A percentile compares a stretch with the other conserved stretches of the same genome.
Conservation (phyloP, 441 rosid genomes). For the Gossypium davidsonii region DNA sequence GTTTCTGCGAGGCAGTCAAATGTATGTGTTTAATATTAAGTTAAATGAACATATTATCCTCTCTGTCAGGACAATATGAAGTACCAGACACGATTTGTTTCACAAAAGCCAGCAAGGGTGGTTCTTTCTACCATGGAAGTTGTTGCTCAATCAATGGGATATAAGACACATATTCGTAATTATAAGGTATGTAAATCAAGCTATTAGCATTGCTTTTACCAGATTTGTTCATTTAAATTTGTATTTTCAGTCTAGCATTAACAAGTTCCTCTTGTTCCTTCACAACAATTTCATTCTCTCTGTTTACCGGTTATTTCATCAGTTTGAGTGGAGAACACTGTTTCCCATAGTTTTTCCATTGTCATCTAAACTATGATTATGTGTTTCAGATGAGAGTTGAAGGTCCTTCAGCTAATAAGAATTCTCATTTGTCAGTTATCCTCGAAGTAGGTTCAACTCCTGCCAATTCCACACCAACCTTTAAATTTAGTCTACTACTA, state of each 20-base stretch:
- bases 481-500: not conserved
- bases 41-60: conserved; percentile 1
- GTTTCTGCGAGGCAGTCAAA: conserved; percentile 5
- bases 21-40: not conserved
- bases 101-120: conserved; percentile 81
- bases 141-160: conserved; percentile 97
- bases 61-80: conserved; percentile 59
- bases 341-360: not conserved
- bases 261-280: conserved; percentile 2
- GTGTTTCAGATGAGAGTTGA: conserved; percentile 84
- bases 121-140: conserved; percentile 94
- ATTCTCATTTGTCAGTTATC: conserved; percentile 65
- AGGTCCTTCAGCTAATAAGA: conserved; percentile 64
- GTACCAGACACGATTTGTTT: conserved; percentile 79
- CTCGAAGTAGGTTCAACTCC: conserved; percentile 52
- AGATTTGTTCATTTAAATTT: not conserved
- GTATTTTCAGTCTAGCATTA: not conserved
- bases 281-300: not conserved
- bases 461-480: not conserved
- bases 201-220: not conserved
- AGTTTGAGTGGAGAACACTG: conserved; percentile 6
- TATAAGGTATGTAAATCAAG: conserved; percentile 52
- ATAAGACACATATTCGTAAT: conserved; percentile 90
- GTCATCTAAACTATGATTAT: conserved; percentile 5
- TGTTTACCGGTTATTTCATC: not conserved